A percentile compares a stretch with the other conserved stretches of the same genome.
These are phyloP conservation scores for Austropuccinia psidii DNA, from an alignment of 1,284 basidiomycete genomes.

Conservation along the genomic window DNA sequence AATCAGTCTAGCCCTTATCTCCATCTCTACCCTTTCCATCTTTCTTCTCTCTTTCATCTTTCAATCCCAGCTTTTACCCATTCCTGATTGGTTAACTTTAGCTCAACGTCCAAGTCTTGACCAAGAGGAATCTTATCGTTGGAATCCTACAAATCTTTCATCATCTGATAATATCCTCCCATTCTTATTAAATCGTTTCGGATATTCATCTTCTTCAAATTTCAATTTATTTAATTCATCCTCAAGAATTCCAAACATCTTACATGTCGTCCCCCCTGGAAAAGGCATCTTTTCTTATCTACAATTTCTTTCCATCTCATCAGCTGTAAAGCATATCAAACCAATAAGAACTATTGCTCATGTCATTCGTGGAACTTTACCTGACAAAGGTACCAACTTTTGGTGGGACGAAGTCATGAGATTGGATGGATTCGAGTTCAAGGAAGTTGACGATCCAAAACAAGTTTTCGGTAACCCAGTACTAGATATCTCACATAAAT, in stretches of 20 bases:
- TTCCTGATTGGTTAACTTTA: neutral
- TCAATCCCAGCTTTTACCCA: neutral
- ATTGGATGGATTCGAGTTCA: slow-evolving; percentile 20
- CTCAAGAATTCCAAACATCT: slow-evolving; percentile 19
- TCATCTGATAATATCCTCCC: neutral
- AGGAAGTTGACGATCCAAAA: slow-evolving; percentile 13
- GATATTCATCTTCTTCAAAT: slow-evolving; percentile 18
- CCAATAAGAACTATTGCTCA: slow-evolving; percentile 22
- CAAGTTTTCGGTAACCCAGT: slow-evolving; percentile 26
- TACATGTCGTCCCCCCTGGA: slow-evolving; percentile 33
- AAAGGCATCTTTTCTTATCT: slow-evolving; percentile 31
- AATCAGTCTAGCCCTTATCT: neutral
- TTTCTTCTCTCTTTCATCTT: neutral
- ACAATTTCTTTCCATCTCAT: slow-evolving; percentile 28
- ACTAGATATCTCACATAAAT: slow-evolving; percentile 30
- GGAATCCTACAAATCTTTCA: neutral
- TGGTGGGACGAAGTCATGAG: slow-evolving; percentile 30
- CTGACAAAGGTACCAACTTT: slow-evolving; percentile 21
- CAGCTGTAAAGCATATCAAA: slow-evolving; percentile 23
- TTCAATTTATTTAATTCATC: neutral
- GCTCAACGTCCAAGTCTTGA: neutral
- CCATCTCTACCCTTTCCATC: neutral
- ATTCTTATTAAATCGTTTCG: slow-evolving; percentile 32
- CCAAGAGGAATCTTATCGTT: slow-evolving; percentile 16
- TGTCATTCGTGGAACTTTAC: slow-evolving; percentile 21